phyloP scores from a whole-genome alignment of 2,329 filamentous ascomycete species.

The Aureobasidium leucospermi region DNA sequence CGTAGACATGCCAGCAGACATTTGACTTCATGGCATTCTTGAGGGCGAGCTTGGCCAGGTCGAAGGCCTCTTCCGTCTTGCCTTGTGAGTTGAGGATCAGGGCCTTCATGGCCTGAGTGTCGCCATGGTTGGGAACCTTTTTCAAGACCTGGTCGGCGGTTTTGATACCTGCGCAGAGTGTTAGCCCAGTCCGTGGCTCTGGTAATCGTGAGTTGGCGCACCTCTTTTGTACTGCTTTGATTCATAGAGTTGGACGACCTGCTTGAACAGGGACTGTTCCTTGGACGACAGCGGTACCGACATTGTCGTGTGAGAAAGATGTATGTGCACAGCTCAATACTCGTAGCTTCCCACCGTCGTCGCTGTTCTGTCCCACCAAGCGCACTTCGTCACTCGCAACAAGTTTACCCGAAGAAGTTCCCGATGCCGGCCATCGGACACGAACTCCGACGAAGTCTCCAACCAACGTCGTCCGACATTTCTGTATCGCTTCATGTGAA shows the following conservation, averaged over 20 bases:
- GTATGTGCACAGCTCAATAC: neutral
- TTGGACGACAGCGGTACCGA: slow-evolving; percentile 65
- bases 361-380: neutral
- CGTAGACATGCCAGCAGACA: slow-evolving; percentile 99
- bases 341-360: neutral
- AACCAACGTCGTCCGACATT: too few species aligned
- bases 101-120: slow-evolving; percentile 98
- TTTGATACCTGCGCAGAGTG: slow-evolving; percentile 62
- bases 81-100: slow-evolving; percentile 90
- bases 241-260: slow-evolving; percentile 93
- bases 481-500: neutral
- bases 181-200: slow-evolving; percentile 20
- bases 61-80: slow-evolving; percentile 89
- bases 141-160: slow-evolving; percentile 92
- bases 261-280: slow-evolving; percentile 88
- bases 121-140: slow-evolving; percentile 92
- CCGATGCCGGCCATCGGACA: neutral
- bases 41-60: slow-evolving; percentile 82
- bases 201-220: slow-evolving; percentile 24
- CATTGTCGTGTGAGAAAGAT: slow-evolving; percentile 12
- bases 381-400: slow-evolving; percentile 2
- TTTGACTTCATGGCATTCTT: slow-evolving; percentile 98
- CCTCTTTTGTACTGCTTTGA: slow-evolving; percentile 96
- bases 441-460: neutral
- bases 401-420: neutral